Percentiles rank a stretch among this genome's conserved stretches.
Conservation (phyloP, 345 rosid species). For the Murraya koenigii region DNA sequence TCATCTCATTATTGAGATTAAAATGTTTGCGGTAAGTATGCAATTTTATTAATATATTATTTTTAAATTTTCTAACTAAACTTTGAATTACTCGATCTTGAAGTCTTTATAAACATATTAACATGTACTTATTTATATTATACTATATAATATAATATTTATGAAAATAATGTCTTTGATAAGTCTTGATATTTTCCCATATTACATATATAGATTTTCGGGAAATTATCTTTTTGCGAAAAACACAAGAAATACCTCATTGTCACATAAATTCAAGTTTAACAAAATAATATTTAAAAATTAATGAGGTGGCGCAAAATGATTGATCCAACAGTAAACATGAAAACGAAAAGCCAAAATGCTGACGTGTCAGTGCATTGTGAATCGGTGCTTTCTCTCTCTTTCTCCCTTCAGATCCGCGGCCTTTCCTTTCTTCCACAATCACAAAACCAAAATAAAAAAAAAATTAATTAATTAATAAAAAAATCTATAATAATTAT, state of each 20-base stretch:
- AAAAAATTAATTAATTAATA: conserved; percentile 5
- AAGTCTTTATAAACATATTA: no score
- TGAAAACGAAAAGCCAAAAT: not conserved
- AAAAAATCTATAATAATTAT: conserved; percentile 11
- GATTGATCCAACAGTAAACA: not conserved
- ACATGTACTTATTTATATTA: no score
- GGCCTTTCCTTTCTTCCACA: conserved; percentile 14
- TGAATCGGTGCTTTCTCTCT: conserved; percentile 10
- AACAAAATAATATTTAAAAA: not conserved
- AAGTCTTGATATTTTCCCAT: no score
- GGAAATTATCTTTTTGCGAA: no score
- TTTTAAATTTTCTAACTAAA: no score
- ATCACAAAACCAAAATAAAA: conserved; percentile 18
- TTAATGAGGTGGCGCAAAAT: not conserved
- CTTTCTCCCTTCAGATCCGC: conserved; percentile 37
- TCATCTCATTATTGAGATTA: no score
- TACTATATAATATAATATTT: no score
- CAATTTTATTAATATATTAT: no score
- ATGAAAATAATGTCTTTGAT: rapidly evolving
- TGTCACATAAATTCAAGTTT: not conserved
- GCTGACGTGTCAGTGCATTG: conserved; percentile 21
- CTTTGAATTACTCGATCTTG: no score
- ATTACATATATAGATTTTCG: no score
- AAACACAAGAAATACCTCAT: not conserved
- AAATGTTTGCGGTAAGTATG: no score